Evolutionary conservation across 345 rosid species (phyloP).

Genomic region (thale cress (Arabidopsis thaliana)): TAIR10.1 NC_003070.9:23459501-23460000

Average conservation of each 20-base stretch:
- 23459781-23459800: background rate
- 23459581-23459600: too few species aligned
- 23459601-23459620: too few species aligned
- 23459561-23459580: too few species aligned
- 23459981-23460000: background rate
- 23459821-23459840: slow-evolving; percentile 10
- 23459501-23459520: too few species aligned
- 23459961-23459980: slow-evolving; percentile 29
- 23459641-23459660: too few species aligned
- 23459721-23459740: background rate
- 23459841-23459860: background rate
- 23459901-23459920: slow-evolving; percentile 8
- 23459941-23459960: slow-evolving; percentile 17
- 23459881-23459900: background rate
- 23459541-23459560: too few species aligned
- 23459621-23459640: too few species aligned
- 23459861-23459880: slow-evolving; percentile 2
- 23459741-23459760: background rate
- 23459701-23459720: background rate
- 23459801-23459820: slow-evolving; percentile 16
- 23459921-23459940: slow-evolving; percentile 5
- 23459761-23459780: slow-evolving; percentile 8
- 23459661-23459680: too few species aligned
- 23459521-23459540: too few species aligned
- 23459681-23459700: too few species aligned